These are phyloP conservation scores for Thelephora terrestris DNA, from an alignment of 1,284 basidiomycete species.

Conservation along the genomic window DNA sequence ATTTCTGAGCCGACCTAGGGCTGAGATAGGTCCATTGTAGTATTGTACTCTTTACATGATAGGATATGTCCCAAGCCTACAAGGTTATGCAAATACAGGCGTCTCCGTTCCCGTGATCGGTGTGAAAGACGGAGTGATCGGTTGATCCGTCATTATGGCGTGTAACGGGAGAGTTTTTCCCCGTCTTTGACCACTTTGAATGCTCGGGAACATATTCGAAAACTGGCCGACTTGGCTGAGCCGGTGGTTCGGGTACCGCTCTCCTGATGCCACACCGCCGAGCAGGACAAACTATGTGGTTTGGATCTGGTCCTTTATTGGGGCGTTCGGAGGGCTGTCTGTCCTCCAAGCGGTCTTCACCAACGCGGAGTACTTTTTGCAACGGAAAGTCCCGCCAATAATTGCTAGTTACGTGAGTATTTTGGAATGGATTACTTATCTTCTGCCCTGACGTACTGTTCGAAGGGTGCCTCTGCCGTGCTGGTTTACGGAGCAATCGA, in stretches of 20 bases:
- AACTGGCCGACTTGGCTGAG: conserved; percentile 28
- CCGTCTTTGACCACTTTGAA: too few relatives aligned
- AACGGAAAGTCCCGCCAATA: conserved; percentile 37
- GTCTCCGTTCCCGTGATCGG: too few relatives aligned
- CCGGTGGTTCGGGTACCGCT: conserved; percentile 37
- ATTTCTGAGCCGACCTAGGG: conserved; percentile 49
- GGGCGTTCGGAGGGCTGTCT: conserved; percentile 45
- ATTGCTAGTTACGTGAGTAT: conserved; percentile 38
- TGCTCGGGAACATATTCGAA: too few relatives aligned
- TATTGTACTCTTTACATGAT: too few relatives aligned
- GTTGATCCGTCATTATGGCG: too few relatives aligned
- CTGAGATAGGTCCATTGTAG: background rate
- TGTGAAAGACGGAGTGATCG: too few relatives aligned
- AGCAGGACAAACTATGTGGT: conserved; percentile 31
- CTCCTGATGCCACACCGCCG: conserved; percentile 18
- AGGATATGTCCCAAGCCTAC: too few relatives aligned
- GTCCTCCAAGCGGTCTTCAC: conserved; percentile 46
- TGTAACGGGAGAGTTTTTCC: too few relatives aligned
- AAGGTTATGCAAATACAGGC: too few relatives aligned
- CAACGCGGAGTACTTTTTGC: conserved; percentile 37
- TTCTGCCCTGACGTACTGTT: background rate
- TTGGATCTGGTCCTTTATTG: conserved; percentile 37
- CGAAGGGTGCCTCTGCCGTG: conserved; percentile 49
- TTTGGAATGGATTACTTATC: background rate
- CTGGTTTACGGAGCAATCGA: conserved; percentile 51